Evolutionary conservation across 345 rosid species (phyloP).

Genomic region (Lumnitzera littorea): DNA sequence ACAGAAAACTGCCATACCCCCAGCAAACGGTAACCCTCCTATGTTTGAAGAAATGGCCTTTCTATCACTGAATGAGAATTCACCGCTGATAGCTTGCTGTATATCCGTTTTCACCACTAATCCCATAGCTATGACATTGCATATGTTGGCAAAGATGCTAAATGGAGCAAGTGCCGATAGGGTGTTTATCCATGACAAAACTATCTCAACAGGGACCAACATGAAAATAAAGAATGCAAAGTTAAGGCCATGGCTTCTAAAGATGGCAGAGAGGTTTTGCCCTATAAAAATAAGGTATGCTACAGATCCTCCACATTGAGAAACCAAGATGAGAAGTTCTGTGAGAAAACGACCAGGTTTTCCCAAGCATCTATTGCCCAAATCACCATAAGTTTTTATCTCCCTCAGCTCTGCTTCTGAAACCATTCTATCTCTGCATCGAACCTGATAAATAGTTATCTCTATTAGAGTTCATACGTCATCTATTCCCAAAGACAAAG

Average conservation of each 20-base stretch:
- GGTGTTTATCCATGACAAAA: constrained; percentile 65
- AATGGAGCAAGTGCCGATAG: constrained; percentile 75
- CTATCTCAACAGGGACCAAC: constrained; percentile 66
- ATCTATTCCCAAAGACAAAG: neutral
- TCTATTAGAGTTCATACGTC: neutral
- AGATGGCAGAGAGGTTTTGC: constrained; percentile 61
- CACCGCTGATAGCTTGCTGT: constrained; percentile 42
- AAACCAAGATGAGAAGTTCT: constrained; percentile 59
- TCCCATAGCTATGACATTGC: constrained; percentile 68
- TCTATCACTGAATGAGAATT: constrained; percentile 65
- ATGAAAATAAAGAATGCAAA: constrained; percentile 49
- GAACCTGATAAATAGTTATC: constrained; percentile 35
- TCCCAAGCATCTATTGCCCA: constrained; percentile 69
- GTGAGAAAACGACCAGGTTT: constrained; percentile 63
- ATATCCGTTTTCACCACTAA: constrained; percentile 70
- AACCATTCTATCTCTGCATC: constrained; percentile 58
- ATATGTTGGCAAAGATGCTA: constrained; percentile 72
- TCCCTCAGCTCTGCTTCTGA: constrained; percentile 41
- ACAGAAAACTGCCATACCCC: constrained; percentile 88
- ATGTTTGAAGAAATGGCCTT: constrained; percentile 46
- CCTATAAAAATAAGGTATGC: constrained; percentile 89
- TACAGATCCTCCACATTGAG: constrained; percentile 86
- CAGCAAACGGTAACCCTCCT: constrained; percentile 79
- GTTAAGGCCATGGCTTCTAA: constrained; percentile 27
- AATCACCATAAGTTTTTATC: constrained; percentile 75